Base-by-base conservation (phyloP, 176 grass and related monocot genomes). In the Chloris gayana region DNA sequence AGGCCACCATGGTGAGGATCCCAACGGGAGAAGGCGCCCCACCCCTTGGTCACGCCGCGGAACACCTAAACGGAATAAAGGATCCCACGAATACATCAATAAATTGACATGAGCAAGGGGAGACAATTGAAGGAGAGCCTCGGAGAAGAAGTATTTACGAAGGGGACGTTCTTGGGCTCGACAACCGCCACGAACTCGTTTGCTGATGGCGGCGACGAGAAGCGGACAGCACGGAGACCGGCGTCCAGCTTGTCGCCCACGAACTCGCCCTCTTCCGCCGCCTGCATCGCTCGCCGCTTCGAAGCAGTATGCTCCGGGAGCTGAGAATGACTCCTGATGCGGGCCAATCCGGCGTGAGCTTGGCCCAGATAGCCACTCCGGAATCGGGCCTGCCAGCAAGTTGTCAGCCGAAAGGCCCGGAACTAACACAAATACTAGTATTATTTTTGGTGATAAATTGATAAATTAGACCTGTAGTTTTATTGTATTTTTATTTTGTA, bases 1-100 rank as follows among this genome's bases (percentile, higher is more conserved):
- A 98, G 92, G 71, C 95, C 95, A 31, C 92, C 95, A 50, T 87
- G 84, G 14, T 39, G 77, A 85, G 95, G 95, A 78, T 93, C 85
- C 95, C 95, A 98, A 19, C 65, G 68, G 18, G 78, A 86, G 56
- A 70, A 83, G 34, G 95, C 90, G 39, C 57, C 78, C 84, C 88
- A 93, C 12, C 60, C 85, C 67, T 89, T 94, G 3, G 88, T 62
- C 59, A 58, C 86, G 42, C 78, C 92, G 14, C 49, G 90, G 50
- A 95, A 93, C 21, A 93, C 92, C 95, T 98, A 59, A 15, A 37
- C 3, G 70, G 58, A 68, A 50, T 25, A 15, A 37, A 5, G 70
- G 58, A 68, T 61, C 31, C 29, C 32, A 64, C 53, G n/a, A n/a
- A n/a, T 18, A 66, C 34, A 19, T 67, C 14, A 77, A 80, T 19